Base-by-base conservation (phyloP, 108 stramenopile genomes). In the Pseudonitzschia pungens region DNA sequence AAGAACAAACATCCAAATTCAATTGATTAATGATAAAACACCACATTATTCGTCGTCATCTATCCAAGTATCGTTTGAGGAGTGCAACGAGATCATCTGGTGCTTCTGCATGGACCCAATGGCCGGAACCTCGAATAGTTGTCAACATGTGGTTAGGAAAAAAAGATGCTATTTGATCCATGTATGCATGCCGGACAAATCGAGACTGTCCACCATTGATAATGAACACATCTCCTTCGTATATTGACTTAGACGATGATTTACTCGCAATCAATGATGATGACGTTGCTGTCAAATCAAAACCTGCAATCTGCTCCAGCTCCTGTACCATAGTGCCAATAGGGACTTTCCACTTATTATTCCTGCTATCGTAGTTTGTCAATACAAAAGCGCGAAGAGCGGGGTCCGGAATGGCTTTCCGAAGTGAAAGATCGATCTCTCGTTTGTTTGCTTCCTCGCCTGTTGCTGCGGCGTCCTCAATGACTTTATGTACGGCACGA, bases 91-190 rank as follows among this genome's bases (percentile, higher is more conserved):
- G 84, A 75, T 89, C 89, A 70, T 95, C 89, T 4, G 93, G 91
- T 43, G 89, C 88, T 75, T 98, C 98, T 7, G 96, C 94, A 77
- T 98, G 98, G 14, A 97, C 84, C 96, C 96, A 96, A 79, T 98
- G 98, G 43, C 96, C 98, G 10, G 89, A 92, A 31, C 92, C 91
- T 43, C 88, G 80, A 54, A 98, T 85, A 3, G 96, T 95, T 48
- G 89, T 94, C 24, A 97, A 68, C 88, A 92, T 89, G 63, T 95
- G 92, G 71, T 90, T 87, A 20, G 98, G 98, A 83, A 98, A 98
- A 51, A 81, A 88, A 26, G 71, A 68, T 10, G 84, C 79, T 59
- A 98, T 98, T 56, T 78, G 77, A 62, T 79, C 65, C 44, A 97
- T 81, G 74, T 98, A 91, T 22, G 84, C 73, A 56, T 86, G 81